These are phyloP conservation scores for Agrostemma githago DNA, from an alignment of 148 eudicot species.

Conservation along the genomic window DNA sequence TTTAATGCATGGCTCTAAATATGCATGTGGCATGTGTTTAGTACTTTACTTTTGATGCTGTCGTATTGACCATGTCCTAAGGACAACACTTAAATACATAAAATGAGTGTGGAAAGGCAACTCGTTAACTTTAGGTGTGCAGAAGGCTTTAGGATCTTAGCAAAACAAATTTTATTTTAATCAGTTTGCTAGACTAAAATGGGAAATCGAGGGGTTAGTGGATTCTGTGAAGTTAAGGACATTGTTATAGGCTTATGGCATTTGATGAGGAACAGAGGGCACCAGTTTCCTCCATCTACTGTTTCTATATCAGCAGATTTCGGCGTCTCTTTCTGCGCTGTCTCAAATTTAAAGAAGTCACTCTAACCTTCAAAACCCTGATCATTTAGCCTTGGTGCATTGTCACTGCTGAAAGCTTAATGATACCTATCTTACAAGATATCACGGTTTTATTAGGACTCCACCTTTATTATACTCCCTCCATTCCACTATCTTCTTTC, in stretches of 20 bases:
- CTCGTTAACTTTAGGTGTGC: background rate
- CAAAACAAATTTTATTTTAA: background rate
- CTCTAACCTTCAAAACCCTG: background rate
- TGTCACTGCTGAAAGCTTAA: background rate
- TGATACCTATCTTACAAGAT: background rate
- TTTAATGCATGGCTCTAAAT: background rate
- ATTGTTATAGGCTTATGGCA: background rate
- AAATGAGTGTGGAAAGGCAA: background rate
- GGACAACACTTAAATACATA: background rate
- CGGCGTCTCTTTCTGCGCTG: background rate
- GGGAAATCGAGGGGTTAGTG: background rate
- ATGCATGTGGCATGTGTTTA: background rate
- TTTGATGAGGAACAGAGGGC: background rate
- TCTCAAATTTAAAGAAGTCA: background rate
- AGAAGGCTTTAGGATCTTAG: background rate
- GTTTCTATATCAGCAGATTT: background rate
- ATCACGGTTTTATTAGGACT: background rate
- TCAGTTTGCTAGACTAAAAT: background rate
- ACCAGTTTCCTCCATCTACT: background rate
- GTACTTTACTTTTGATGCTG: background rate
- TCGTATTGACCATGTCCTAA: background rate
- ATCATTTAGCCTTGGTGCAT: background rate
- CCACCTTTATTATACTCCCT: background rate
- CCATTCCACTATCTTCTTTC: too few relatives aligned
- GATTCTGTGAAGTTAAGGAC: background rate